Conservation (phyloP, 768 basidiomycete species). For the Ephemerocybe angulata region DNA sequence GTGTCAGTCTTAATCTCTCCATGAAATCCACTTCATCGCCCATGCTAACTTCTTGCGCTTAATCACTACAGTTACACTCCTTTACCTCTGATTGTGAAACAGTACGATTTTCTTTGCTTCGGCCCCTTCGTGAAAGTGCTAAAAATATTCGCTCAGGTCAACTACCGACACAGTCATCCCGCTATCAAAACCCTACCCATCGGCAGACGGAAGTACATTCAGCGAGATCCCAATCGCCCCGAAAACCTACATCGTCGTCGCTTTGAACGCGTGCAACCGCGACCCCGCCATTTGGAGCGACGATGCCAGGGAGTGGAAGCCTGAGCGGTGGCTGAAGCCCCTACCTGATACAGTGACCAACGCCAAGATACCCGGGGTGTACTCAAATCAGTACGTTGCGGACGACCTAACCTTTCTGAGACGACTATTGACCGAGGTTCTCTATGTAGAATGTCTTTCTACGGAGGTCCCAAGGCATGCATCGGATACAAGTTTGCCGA, state of each 20-base stretch:
- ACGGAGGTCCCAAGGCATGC: constrained; percentile 14
- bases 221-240: constrained; percentile 35
- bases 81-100: constrained; percentile 15
- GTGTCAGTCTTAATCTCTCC: constrained; percentile 20
- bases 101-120: constrained; percentile 13
- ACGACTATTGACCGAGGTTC: not conserved
- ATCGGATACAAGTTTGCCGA: constrained; percentile 41
- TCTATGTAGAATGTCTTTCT: constrained; percentile 3
- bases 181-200: constrained; percentile 29
- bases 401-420: too few relatives aligned
- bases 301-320: not conserved
- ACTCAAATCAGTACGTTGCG: not conserved
- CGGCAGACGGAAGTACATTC: constrained; percentile 29
- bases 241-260: constrained; percentile 24
- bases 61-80: constrained; percentile 23
- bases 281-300: not conserved
- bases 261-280: not conserved
- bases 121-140: not conserved
- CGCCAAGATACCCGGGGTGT: constrained; percentile 3
- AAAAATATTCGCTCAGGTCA: not conserved
- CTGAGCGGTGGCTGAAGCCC: not conserved
- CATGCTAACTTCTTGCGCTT: not conserved
- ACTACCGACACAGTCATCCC: constrained; percentile 29
- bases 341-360: constrained; percentile 1
- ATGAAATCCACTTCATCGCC: not conserved